Base-by-base conservation (phyloP, 108 stramenopile genomes). In the Stephanodiscus minutulus region DNA sequence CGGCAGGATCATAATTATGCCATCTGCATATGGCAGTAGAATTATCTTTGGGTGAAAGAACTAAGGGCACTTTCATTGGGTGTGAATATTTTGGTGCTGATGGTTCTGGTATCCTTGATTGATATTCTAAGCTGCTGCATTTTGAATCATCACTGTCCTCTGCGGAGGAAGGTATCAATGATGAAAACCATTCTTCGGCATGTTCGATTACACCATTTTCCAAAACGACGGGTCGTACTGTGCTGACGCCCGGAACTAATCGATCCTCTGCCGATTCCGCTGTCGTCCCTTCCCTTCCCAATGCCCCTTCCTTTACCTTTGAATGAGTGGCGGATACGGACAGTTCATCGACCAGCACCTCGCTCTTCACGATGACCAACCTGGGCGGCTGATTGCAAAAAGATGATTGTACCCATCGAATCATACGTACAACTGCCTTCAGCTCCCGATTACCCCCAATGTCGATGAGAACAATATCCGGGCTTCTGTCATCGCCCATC, bases 381-480 rank as follows among this genome's bases (percentile, higher is more conserved):
- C 81, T 59, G 59, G 85, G 87, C 31, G 49, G 61, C 0, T 69
- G 31, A 35, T 21, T 21, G 15, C 25, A 39, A 68, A 88, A 88
- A 41, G 72, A 36, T 7, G 56, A 29, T 49, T 86, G 62, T 1
- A 90, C 87, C 90, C 90, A 94, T 17, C 76, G 55, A 39, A 91
- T 65, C 86, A 91, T 91, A 21, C 74, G 70, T 0, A 88, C 37
- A 0, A 94, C 89, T 52, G 79, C 69, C 13, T 72, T 54, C 10
- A 80, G 72, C 48, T 90, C 86, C 22, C 93, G 86, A 77, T 94
- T 94, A 7, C 93, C 93, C 7, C 93, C 93, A 75, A 94, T 94
- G 57, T 94, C 93, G 25, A 94, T 82, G 48, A 88, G 87, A 28
- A 94, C 75, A 12, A 83, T 53, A n/a, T 67, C 73, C 18, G 85